Conservation (phyloP, 2,329 filamentous ascomycete species). For the Aspergillus niger region DNA sequence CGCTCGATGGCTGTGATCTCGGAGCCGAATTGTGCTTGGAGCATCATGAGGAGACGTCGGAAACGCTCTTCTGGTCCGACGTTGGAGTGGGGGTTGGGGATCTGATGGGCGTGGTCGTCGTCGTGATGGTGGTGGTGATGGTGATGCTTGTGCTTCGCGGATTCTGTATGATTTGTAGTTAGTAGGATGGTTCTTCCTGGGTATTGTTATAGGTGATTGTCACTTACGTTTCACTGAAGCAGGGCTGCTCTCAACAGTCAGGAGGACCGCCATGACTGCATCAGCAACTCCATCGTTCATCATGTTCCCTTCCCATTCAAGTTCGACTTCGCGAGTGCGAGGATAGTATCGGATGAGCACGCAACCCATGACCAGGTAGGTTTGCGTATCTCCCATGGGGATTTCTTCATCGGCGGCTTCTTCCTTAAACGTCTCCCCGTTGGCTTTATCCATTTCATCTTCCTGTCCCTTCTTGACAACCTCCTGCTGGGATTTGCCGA, state of each 20-base stretch:
- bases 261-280: constrained; percentile 87
- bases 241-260: constrained; percentile 89
- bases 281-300: constrained; percentile 98
- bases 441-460: constrained; percentile 30
- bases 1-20: constrained; percentile 74
- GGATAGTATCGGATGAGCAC: constrained; percentile 76
- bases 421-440: constrained; percentile 42
- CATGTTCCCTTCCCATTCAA: constrained; percentile 98
- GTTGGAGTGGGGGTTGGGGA: constrained; percentile 72
- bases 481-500: constrained; percentile 30
- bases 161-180: constrained; percentile 44
- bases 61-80: constrained; percentile 74
- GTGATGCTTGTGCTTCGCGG: constrained; percentile 62
- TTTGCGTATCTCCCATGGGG: constrained; percentile 35
- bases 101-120: constrained; percentile 45
- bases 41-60: constrained; percentile 86
- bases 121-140: constrained; percentile 55
- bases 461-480: constrained; percentile 30
- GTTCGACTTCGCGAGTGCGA: constrained; percentile 73
- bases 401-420: constrained; percentile 52
- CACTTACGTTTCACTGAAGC: constrained; percentile 82
- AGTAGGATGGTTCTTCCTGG: too few species aligned
- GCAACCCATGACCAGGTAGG: constrained; percentile 82
- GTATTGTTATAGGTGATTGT: background rate
- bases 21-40: constrained; percentile 94